Conservation (phyloP, 768 basidiomycete species). For the Pluteus cervinus region DNA sequence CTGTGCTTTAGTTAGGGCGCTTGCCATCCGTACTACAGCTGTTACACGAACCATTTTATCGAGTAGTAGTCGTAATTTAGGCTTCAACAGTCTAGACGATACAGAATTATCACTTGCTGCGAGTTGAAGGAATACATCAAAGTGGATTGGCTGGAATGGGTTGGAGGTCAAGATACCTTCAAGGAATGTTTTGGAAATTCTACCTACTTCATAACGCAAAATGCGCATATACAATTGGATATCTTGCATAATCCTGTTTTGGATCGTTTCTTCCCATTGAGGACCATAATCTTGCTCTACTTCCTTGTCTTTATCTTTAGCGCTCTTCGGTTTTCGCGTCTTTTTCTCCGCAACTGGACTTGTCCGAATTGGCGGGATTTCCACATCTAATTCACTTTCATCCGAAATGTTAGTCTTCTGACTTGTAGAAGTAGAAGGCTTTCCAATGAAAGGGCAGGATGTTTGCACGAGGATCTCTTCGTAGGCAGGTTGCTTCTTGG, state of each 20-base stretch:
- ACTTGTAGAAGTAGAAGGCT: too few relatives aligned
- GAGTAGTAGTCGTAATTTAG: conserved; percentile 41
- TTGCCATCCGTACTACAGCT: conserved; percentile 3
- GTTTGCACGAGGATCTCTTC: too few relatives aligned
- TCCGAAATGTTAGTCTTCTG: too few relatives aligned
- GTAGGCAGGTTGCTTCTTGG: too few relatives aligned
- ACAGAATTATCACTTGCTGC: conserved; percentile 26
- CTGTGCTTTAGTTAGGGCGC: conserved; percentile 19
- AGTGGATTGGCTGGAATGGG: conserved; percentile 45
- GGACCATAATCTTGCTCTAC: conserved; percentile 24
- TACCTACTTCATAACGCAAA: conserved; percentile 58
- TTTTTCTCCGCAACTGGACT: too few relatives aligned
- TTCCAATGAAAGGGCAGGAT: too few relatives aligned
- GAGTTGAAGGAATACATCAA: conserved; percentile 44
- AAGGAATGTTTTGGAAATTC: background rate
- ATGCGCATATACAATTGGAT: conserved; percentile 45
- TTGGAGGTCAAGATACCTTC: conserved; percentile 1
- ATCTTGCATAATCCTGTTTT: conserved; percentile 36
- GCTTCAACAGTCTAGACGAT: conserved; percentile 25
- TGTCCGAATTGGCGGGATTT: too few relatives aligned
- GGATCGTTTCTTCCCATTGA: conserved; percentile 37
- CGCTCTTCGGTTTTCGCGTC: too few relatives aligned
- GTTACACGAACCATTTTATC: conserved; percentile 42
- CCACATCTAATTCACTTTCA: too few relatives aligned
- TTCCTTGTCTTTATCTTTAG: conserved; percentile 11